Percentiles rank a stretch among this genome's conserved stretches.
These are phyloP conservation scores for Gracilariopsis chorda DNA, from an alignment of 23 red algal species.

Conservation along the genomic window DNA sequence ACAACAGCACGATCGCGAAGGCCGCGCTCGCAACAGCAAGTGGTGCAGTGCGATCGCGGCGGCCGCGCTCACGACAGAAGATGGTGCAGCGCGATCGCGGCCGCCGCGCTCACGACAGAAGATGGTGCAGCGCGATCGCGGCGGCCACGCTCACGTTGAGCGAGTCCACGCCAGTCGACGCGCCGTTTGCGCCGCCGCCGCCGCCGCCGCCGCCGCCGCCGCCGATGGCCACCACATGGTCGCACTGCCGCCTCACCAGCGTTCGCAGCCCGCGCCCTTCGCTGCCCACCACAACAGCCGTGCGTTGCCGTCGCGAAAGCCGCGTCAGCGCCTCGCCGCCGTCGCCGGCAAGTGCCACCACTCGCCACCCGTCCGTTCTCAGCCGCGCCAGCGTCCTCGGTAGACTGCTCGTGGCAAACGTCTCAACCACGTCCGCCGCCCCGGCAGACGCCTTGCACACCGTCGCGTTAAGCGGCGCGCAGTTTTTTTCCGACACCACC, in stretches of 20 bases:
- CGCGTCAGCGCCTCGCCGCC: neutral
- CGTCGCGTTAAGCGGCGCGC: conserved; percentile 57
- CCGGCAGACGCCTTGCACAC: conserved; percentile 91
- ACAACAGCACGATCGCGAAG: conserved; percentile 54
- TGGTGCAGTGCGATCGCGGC: conserved; percentile 82
- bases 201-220: neutral
- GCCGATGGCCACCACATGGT: conserved; percentile 64
- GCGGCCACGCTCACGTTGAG: conserved; percentile 94
- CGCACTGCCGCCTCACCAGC: conserved; percentile 71
- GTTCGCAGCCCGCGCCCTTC: conserved; percentile 92
- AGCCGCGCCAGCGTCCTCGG: conserved; percentile 52
- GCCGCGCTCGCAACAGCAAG: conserved; percentile 83
- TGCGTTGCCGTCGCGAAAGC: conserved; percentile 44
- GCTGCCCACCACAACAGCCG: conserved; percentile 85
- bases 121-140: conserved; percentile 78
- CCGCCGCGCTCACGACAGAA: conserved; percentile 83
- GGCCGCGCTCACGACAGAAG: conserved; percentile 40
- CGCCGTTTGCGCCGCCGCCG: too few species aligned
- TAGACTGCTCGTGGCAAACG: conserved; percentile 64
- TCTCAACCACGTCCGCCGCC: conserved; percentile 80
- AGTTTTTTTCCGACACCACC: conserved; percentile 68
- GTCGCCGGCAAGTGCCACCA: conserved; percentile 64
- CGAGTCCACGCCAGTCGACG: conserved; percentile 66
- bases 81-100: conserved; percentile 66
- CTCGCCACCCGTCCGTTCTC: conserved; percentile 70